Conservation (phyloP, 2,329 filamentous ascomycete genomes). For the Pseudogymnoascus sp. region DNA sequence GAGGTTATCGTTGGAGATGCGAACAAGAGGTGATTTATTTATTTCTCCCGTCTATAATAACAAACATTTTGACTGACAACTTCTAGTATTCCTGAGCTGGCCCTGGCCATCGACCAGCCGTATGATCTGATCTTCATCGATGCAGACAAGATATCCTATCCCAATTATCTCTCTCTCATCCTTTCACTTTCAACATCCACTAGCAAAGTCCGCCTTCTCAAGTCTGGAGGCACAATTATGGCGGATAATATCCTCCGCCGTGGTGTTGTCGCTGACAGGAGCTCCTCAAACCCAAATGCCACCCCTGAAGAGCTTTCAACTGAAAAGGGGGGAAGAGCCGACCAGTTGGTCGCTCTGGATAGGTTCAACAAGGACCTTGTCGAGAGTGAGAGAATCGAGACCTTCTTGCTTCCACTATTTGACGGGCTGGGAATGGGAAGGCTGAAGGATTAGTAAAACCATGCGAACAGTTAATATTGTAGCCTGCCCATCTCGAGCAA, state of each 20-base stretch:
- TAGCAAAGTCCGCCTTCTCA: constrained; percentile 33
- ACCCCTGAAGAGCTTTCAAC: constrained; percentile 2
- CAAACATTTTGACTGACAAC: not conserved
- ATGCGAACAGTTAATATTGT: not conserved
- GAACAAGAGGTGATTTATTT: constrained; percentile 33
- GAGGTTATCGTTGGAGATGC: constrained; percentile 41
- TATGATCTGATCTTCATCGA: constrained; percentile 48
- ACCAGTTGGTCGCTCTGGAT: constrained; percentile 21
- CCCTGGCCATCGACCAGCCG: constrained; percentile 27
- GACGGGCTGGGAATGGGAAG: constrained; percentile 31
- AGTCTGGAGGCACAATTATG: constrained; percentile 41
- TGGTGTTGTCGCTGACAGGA: constrained; percentile 37
- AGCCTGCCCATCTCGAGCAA: not conserved
- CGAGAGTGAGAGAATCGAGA: constrained; percentile 27
- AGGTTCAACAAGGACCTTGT: constrained; percentile 30
- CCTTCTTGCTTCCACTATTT: constrained; percentile 32
- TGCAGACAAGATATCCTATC: constrained; percentile 45
- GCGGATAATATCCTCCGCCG: constrained; percentile 45
- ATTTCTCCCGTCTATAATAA: constrained; percentile 13
- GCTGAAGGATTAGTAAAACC: constrained; percentile 16
- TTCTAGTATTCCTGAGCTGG: constrained; percentile 14
- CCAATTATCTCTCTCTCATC: constrained; percentile 38
- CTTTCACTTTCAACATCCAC: constrained; percentile 35
- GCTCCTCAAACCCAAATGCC: constrained; percentile 26
- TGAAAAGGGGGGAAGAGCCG: constrained; percentile 8